Percentiles rank a stretch among this genome's conserved stretches.
Evolutionary conservation across 768 basidiomycete genomes (phyloP).

Genomic region (Agrocybe pediades): DNA sequence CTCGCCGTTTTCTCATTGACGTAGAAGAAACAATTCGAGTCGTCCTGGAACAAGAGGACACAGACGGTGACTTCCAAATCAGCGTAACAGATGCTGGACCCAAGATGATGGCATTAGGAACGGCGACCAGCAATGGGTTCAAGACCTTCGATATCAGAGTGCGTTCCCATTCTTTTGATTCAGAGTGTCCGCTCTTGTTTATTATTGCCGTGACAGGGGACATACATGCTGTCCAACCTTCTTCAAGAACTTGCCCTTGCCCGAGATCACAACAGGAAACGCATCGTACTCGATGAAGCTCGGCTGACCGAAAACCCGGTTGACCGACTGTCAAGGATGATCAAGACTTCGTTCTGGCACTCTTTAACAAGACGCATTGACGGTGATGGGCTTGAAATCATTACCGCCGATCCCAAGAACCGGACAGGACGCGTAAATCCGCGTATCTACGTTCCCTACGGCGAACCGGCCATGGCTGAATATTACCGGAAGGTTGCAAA

Average conservation of each 20-base stretch:
- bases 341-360: conserved; percentile 98
- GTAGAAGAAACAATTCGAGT: conserved; percentile 98
- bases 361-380: conserved; percentile 96
- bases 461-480: conserved; percentile 91
- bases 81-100: conserved; percentile 95
- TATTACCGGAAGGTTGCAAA: conserved; percentile 91
- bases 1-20: conserved; percentile 92
- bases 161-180: conserved; percentile 22
- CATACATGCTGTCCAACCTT: conserved; percentile 99
- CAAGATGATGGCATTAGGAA: conserved; percentile 94
- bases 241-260: conserved; percentile 98
- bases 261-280: conserved; percentile 91
- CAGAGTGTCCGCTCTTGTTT: conserved; percentile 9
- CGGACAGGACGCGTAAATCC: conserved; percentile 88
- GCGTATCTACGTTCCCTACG: conserved; percentile 92
- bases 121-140: conserved; percentile 96
- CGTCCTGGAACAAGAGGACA: conserved; percentile 97
- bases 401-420: conserved; percentile 98
- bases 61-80: conserved; percentile 96
- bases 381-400: conserved; percentile 95
- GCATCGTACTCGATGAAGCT: conserved; percentile 98
- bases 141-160: conserved; percentile 96
- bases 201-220: conserved; percentile 61
- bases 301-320: conserved; percentile 97
- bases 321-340: conserved; percentile 95